phyloP scores from a whole-genome alignment of 257 asterid species.

The Cinchona pubescens region DNA sequence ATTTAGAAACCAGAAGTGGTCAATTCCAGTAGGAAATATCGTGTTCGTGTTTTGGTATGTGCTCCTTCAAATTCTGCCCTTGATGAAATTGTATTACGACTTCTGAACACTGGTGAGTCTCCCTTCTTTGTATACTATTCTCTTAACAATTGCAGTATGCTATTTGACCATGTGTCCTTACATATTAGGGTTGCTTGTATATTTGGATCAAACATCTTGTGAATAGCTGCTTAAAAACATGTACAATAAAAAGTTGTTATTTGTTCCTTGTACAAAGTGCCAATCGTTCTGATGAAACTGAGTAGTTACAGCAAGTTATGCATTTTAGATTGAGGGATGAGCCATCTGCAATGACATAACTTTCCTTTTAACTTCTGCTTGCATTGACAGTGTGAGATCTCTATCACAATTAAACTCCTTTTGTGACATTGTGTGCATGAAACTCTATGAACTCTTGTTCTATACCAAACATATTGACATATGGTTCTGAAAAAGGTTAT shows the following conservation, averaged over 20 bases:
- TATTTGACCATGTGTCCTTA: too few species aligned
- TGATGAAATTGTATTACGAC: constrained; percentile 88
- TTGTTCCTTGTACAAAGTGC: background rate
- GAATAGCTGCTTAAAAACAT: background rate
- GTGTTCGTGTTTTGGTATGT: constrained; percentile 90
- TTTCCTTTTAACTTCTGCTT: background rate
- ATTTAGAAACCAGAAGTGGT: constrained; percentile 90
- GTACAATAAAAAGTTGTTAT: background rate
- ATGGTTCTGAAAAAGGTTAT: too few species aligned
- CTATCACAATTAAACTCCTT: background rate
- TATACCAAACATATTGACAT: too few species aligned
- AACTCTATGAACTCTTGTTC: background rate
- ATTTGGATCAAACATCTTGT: too few species aligned
- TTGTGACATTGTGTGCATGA: too few species aligned
- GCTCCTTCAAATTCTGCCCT: constrained; percentile 99
- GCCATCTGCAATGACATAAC: background rate
- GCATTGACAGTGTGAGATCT: background rate
- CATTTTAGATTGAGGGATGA: background rate
- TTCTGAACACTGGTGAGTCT: constrained; percentile 67
- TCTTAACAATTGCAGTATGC: background rate
- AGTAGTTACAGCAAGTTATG: background rate
- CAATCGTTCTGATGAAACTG: background rate
- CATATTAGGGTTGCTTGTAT: background rate
- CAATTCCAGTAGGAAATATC: constrained; percentile 82
- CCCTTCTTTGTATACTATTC: constrained; percentile 14